Evolutionary conservation across 345 rosid genomes (phyloP).

Genomic region (Ricinus communis): DNA sequence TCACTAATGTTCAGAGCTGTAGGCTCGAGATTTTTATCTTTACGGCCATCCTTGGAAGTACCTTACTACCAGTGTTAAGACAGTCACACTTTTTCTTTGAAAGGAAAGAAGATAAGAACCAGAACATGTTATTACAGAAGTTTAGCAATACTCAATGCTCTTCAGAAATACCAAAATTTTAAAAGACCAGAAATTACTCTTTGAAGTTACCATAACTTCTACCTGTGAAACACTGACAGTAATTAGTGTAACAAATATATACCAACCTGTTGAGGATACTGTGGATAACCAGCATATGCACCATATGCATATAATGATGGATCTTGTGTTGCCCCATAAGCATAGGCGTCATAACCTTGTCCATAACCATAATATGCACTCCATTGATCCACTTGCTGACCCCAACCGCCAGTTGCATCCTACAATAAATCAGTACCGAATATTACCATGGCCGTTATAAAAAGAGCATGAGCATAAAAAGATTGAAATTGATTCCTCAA

Average conservation of each 20-base stretch:
- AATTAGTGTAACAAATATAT: background rate
- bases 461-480: background rate
- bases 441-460: conserved; percentile 12
- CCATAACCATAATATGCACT: conserved; percentile 87
- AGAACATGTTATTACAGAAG: background rate
- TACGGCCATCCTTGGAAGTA: background rate
- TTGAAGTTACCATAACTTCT: background rate
- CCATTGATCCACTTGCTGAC: conserved; percentile 91
- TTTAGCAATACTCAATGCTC: background rate
- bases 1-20: background rate
- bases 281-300: conserved; percentile 87
- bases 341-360: conserved; percentile 90
- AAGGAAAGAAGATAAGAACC: background rate
- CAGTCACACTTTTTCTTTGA: background rate
- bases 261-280: conserved; percentile 74
- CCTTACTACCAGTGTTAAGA: background rate
- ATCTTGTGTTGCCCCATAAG: conserved; percentile 75
- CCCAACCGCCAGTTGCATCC: conserved; percentile 66
- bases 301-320: conserved; percentile 87
- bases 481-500: background rate
- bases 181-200: background rate
- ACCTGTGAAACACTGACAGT: background rate
- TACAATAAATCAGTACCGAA: conserved; percentile 32
- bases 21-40: background rate
- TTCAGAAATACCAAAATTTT: background rate